Conservation (phyloP, 1,139 yeast genomes). For the Pichia sp. region DNA sequence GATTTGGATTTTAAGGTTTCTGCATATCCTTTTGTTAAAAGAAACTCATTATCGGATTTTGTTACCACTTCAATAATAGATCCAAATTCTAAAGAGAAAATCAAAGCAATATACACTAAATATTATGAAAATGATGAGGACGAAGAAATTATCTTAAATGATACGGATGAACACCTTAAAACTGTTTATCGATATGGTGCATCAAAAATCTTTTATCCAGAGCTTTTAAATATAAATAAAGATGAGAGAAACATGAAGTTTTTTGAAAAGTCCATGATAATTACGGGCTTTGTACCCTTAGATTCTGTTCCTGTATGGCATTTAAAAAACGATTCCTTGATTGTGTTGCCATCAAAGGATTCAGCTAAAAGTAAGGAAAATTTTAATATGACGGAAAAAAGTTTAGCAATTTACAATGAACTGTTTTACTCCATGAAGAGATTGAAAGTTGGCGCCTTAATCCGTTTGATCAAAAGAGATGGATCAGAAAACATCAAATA, state of each 20-base stretch:
- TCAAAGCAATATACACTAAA: slow-evolving; percentile 1
- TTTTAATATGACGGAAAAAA: slow-evolving; percentile 19
- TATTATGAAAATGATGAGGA: slow-evolving; percentile 1
- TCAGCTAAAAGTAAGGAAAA: neutral
- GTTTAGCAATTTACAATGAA: slow-evolving; percentile 40
- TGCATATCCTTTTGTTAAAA: slow-evolving; percentile 11
- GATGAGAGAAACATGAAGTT: neutral
- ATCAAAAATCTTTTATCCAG: slow-evolving; percentile 5
- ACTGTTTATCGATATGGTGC: slow-evolving; percentile 9
- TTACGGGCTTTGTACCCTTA: slow-evolving; percentile 50
- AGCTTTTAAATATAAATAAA: neutral
- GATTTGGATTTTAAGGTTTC: slow-evolving; percentile 8
- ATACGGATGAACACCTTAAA: slow-evolving; percentile 3
- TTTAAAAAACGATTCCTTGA: slow-evolving; percentile 49
- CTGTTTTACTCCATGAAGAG: slow-evolving; percentile 48
- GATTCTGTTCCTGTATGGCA: slow-evolving; percentile 48
- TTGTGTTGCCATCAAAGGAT: slow-evolving; percentile 32
- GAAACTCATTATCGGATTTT: slow-evolving; percentile 6
- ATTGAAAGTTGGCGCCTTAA: slow-evolving; percentile 45
- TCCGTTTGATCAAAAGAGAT: slow-evolving; percentile 47
- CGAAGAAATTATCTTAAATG: neutral
- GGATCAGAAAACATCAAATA: slow-evolving; percentile 40
- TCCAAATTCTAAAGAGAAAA: neutral
- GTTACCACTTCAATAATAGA: slow-evolving; percentile 4
- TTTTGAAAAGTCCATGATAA: slow-evolving; percentile 4